phyloP scores from a whole-genome alignment of 805 yeast species.

The Kluyveromyces wickerhamii region DNA sequence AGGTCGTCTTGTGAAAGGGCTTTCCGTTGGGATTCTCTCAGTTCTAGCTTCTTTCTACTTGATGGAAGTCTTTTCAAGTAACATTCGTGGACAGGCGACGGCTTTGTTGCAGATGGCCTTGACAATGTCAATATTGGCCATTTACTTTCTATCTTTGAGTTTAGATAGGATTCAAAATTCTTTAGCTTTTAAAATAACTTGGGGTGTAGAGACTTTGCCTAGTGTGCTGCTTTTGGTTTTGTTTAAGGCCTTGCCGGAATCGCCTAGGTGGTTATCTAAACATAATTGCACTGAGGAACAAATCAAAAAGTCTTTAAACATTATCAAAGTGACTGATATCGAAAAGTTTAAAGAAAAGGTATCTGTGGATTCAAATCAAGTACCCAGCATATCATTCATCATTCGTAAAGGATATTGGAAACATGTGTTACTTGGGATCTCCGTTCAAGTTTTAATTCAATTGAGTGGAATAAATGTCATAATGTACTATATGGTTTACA shows the following conservation, averaged over 20 bases:
- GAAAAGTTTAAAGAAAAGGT: conserved; percentile 16
- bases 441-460: conserved; percentile 37
- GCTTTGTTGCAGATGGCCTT: conserved; percentile 50
- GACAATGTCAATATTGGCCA: conserved; percentile 50
- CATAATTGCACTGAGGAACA: conserved; percentile 11
- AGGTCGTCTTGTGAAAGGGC: conserved; percentile 45
- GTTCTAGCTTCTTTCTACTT: conserved; percentile 50
- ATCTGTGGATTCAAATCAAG: not conserved
- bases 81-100: conserved; percentile 43
- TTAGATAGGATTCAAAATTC: conserved; percentile 37
- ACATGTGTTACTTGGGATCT: conserved; percentile 33
- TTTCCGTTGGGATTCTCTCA: conserved; percentile 48
- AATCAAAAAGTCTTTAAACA: not conserved
- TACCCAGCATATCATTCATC: not conserved
- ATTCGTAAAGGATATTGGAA: conserved; percentile 15
- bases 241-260: conserved; percentile 41
- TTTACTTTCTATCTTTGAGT: conserved; percentile 43
- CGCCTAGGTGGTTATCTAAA: conserved; percentile 49
- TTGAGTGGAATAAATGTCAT: conserved; percentile 38
- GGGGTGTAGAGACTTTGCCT: conserved; percentile 55
- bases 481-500: conserved; percentile 37
- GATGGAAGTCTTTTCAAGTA: conserved; percentile 41
- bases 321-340: not conserved
- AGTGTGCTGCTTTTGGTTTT: conserved; percentile 37
- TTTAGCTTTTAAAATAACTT: conserved; percentile 52